A percentile compares a stretch with the other conserved stretches of the same genome.
Conservation (phyloP, 768 basidiomycete genomes). For the Leccinum broughii region DNA sequence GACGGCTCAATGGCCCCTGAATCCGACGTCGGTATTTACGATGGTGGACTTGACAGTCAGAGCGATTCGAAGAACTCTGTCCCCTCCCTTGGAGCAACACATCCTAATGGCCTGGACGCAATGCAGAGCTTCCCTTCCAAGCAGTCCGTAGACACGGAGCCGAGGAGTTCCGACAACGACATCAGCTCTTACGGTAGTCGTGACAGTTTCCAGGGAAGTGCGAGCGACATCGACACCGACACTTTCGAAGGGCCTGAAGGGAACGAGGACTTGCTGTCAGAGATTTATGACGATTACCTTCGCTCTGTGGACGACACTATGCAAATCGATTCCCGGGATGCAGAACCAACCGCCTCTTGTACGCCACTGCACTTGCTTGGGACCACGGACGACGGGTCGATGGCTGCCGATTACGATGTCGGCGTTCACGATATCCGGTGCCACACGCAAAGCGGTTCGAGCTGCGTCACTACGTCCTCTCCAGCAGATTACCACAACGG, state of each 20-base stretch:
- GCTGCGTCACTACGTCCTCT: neutral
- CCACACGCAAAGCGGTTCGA: neutral
- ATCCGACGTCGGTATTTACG: neutral
- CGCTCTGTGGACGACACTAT: too few species aligned
- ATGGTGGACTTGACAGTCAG: neutral
- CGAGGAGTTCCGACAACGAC: neutral
- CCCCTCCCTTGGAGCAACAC: too few species aligned
- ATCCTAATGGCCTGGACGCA: too few species aligned
- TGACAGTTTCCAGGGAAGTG: neutral
- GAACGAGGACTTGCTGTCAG: neutral
- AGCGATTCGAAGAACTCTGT: too few species aligned
- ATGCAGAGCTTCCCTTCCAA: neutral
- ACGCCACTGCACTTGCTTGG: too few species aligned
- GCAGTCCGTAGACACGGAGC: neutral
- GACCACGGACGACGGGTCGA: neutral
- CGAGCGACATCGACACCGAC: neutral
- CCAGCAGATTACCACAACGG: too few species aligned
- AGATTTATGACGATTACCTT: neutral
- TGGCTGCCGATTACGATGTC: neutral
- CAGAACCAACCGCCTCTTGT: too few species aligned
- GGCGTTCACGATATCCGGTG: neutral
- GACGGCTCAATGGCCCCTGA: neutral
- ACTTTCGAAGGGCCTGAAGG: neutral
- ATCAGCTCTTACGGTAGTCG: too few species aligned
- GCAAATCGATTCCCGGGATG: neutral